phyloP scores from a whole-genome alignment of 2,329 filamentous ascomycete genomes.

The Coccinonectria pachysandricola region DNA sequence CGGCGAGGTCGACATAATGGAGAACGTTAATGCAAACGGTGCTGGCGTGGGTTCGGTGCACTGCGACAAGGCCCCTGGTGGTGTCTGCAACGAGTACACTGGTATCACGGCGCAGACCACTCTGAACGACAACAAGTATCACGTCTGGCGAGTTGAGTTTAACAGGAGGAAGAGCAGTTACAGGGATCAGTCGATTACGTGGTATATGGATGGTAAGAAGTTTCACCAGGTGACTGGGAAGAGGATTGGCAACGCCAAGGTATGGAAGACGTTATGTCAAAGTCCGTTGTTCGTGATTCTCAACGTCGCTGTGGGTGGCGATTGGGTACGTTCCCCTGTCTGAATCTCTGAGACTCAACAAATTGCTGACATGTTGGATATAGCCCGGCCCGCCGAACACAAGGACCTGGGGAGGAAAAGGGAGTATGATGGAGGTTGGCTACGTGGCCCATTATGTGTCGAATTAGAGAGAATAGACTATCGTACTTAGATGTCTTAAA shows the following conservation, averaged over 20 bases:
- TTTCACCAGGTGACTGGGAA: conserved; percentile 35
- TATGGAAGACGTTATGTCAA: conserved; percentile 42
- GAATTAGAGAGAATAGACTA: conserved; percentile 10
- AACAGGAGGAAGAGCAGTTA: conserved; percentile 37
- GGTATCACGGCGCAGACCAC: conserved; percentile 28
- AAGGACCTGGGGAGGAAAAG: conserved; percentile 34
- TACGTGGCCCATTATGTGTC: conserved; percentile 36
- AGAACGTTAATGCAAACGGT: conserved; percentile 40
- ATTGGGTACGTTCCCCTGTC: conserved; percentile 34
- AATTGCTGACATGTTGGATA: conserved; percentile 4
- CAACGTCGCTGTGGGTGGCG: conserved; percentile 45
- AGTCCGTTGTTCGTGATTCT: conserved; percentile 41
- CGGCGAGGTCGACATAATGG: conserved; percentile 49
- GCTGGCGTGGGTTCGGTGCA: conserved; percentile 41
- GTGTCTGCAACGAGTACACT: conserved; percentile 40
- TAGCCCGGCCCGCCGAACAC: conserved; percentile 40
- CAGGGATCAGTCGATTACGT: conserved; percentile 39
- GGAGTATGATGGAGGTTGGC: conserved; percentile 40
- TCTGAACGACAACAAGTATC: conserved; percentile 32
- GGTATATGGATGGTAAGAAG: conserved; percentile 35
- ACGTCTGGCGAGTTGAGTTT: conserved; percentile 40
- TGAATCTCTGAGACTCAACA: neutral
- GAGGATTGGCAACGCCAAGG: conserved; percentile 31
- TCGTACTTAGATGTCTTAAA: too few species aligned
- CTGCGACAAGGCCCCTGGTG: conserved; percentile 35